Base-by-base conservation (phyloP, 495 filamentous ascomycete species). In the Tuber calosporum region DNA sequence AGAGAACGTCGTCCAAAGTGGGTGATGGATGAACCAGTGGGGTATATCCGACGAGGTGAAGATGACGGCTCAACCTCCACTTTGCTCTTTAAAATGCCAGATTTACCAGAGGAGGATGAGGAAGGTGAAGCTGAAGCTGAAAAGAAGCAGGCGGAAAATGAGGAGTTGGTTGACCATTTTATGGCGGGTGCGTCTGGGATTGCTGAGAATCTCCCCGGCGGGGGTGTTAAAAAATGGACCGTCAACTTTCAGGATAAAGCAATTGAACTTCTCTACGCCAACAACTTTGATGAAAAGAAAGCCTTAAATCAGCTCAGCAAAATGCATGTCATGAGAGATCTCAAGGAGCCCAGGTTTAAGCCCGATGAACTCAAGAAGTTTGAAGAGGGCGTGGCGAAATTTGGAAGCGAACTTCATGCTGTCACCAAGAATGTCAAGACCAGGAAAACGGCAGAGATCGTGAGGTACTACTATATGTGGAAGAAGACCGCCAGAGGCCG, bases 401-500 rank as follows among this genome's bases (percentile, higher is more conserved):
- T 88, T 79, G 96, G 95, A 45, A 97, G 95, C 0, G 95, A 99
- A 82, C 88, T 93, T 78, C 89, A 93, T 73, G 87, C 86, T 75
- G 89, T 98, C 68, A 93, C 89, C 66, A 90, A 91, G 78, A 91
- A 97, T 82, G 91, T 97, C 78, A 93, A 92, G 81, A 92, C 91
- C 0, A 87, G 93, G 40, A 88, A 87, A 58, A 87, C 92, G 74
- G 88, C 87, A 42, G 88, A 92, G 68, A 91, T 97, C 72, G 92
- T 95, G 39, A 90, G 95, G 17, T 96, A 91, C 74, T 99, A 98
- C 82, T 98, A 98, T 82, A 91, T 91, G 78, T 99, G 96, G 96
- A 99, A 99, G 85, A 97, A 97, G 82, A 93, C 93, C 0, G 88
- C 91, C 1, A 87, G 89, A 67, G 95, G 96, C 39, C 89, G 87